These are phyloP conservation scores for Carallia pectinifolia DNA, from an alignment of 345 rosid species.

Conservation along the genomic window DNA sequence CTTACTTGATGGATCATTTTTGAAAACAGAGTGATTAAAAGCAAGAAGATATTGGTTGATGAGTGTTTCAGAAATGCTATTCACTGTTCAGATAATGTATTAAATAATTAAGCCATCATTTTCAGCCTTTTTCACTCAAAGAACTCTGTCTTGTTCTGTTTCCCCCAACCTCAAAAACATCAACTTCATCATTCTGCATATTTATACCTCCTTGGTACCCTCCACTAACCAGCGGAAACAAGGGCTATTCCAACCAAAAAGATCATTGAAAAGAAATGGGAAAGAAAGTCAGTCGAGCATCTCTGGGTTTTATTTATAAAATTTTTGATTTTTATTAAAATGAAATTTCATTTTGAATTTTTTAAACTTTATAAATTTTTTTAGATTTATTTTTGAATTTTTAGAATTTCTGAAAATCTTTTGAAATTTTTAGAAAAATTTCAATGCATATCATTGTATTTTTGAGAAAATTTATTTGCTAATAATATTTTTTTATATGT, in stretches of 20 bases:
- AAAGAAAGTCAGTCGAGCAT: conserved; percentile 17
- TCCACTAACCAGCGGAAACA: not conserved
- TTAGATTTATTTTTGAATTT: too few relatives aligned
- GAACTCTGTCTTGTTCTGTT: not conserved
- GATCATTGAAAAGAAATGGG: conserved; percentile 23
- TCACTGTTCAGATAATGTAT: not conserved
- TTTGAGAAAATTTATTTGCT: too few relatives aligned
- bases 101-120: conserved; percentile 7
- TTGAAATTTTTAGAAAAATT: too few relatives aligned
- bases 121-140: conserved; percentile 4
- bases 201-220: not conserved
- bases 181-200: not conserved
- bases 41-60: not conserved
- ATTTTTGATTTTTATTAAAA: too few relatives aligned
- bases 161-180: not conserved
- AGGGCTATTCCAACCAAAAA: not conserved
- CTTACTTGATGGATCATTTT: not conserved
- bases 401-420: too few relatives aligned
- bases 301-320: too few relatives aligned
- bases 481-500: too few relatives aligned
- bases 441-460: too few relatives aligned
- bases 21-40: not conserved
- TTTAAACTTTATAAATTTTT: too few relatives aligned
- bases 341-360: too few relatives aligned
- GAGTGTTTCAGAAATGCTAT: not conserved